phyloP scores from a whole-genome alignment of 2,329 filamentous ascomycete species.

The Polytolypa hystricis region DNA sequence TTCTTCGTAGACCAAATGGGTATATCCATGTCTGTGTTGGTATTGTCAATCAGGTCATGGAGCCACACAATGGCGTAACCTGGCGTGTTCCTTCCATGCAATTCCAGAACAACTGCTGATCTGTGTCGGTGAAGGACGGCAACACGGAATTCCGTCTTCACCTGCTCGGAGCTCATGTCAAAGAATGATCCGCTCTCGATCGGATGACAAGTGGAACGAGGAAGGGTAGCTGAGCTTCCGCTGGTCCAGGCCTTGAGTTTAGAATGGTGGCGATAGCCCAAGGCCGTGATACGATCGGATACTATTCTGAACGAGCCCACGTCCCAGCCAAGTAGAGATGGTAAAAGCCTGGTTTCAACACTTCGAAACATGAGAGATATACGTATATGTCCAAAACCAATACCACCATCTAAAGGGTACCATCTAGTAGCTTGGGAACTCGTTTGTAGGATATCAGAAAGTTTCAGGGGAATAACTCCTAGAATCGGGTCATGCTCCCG shows the following conservation, averaged over 20 bases:
- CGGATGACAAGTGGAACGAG: conserved; percentile 49
- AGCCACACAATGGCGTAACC: conserved; percentile 79
- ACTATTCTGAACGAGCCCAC: conserved; percentile 88
- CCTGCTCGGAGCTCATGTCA: conserved; percentile 42
- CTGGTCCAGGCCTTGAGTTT: conserved; percentile 75
- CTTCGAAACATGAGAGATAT: conserved; percentile 85
- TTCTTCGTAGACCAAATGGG: conserved; percentile 81
- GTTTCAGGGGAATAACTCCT: conserved; percentile 77
- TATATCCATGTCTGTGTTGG: conserved; percentile 67
- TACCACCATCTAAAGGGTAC: conserved; percentile 93
- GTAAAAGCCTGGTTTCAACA: conserved; percentile 76
- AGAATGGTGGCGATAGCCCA: conserved; percentile 48
- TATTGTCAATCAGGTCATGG: conserved; percentile 69
- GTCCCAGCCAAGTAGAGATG: conserved; percentile 80
- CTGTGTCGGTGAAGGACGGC: conserved; percentile 87
- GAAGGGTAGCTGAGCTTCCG: conserved; percentile 63
- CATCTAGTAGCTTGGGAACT: conserved; percentile 78
- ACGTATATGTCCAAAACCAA: conserved; percentile 80
- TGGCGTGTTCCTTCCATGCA: conserved; percentile 63
- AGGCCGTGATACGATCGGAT: conserved; percentile 56
- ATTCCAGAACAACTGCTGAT: conserved; percentile 80
- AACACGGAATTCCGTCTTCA: conserved; percentile 53
- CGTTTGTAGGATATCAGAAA: conserved; percentile 79
- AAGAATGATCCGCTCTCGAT: conserved; percentile 48
- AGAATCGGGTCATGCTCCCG: conserved; percentile 90